Base-by-base conservation (phyloP, 768 basidiomycete genomes). In the Agrocybe chaxingu region DNA sequence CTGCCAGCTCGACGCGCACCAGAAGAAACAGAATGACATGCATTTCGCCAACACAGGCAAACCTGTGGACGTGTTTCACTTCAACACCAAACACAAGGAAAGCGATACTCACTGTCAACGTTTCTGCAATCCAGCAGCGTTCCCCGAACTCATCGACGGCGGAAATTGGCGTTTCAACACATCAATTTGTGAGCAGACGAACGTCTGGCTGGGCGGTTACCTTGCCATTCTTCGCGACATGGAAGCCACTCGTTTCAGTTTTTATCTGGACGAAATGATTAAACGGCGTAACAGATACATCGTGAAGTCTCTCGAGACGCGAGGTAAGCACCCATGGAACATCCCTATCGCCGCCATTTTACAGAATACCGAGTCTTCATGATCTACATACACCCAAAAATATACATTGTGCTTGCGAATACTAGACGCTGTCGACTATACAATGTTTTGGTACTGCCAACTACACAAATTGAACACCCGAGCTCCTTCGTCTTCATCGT, bases 261-360 rank as follows among this genome's bases (percentile, higher is more conserved):
- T 71, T 30, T 69, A 65, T 42, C 49, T 72, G 0, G 70, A 72
- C 54, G 62, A 71, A 45, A 63, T 71, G 65, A 64, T 72, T 32
- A 57, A 52, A 24, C 33, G 47, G 4, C 32, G 47, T 5, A 59
- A 59, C 42, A n/a, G 42, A 11, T 55, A 47, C 37, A 18, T 42
- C 13, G 37, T 51, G 2, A 47, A 43, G 33, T 8, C 43, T 40
- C 32, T 55, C 7, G 18, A 32, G 7, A 10, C 4, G 9, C 47
- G 48, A 24, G 50, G 46, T 4, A 31, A 39, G 12, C 7, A 39
- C 8, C 54, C 54, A 13, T 55, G 54, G 50, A 44, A 39, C 40
- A 36, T 51, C 37, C 54, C 54, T 7, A 38, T 45, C 16, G 16
- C 16, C 1, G 16, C 16, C 16, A 16, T 16, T 16, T 16, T 16